Percentiles rank a stretch among this genome's conserved stretches.
These are phyloP conservation scores for Massarina eburnea DNA, from an alignment of 2,329 filamentous ascomycete species.

Conservation along the genomic window DNA sequence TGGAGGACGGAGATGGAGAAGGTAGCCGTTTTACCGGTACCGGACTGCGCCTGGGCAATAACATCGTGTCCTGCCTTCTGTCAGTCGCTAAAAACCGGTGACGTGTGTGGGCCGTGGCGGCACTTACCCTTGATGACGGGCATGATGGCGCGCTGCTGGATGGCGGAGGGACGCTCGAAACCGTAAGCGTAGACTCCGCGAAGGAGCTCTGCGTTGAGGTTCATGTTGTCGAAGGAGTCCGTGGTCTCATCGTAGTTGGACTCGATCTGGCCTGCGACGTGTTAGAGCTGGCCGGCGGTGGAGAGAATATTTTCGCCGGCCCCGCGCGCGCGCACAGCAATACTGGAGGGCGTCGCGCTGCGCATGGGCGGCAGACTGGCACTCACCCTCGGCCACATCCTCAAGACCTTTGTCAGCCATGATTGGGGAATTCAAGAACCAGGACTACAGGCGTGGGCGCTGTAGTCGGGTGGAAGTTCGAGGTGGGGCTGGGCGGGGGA, in stretches of 20 bases:
- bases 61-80: slow-evolving; percentile 76
- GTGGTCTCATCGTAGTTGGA: slow-evolving; percentile 99
- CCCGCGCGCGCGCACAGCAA: slow-evolving; percentile 11
- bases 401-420: slow-evolving; percentile 99
- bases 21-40: slow-evolving; percentile 99
- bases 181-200: slow-evolving; percentile 99
- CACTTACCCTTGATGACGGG: slow-evolving; percentile 96
- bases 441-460: slow-evolving; percentile 68
- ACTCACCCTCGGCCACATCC: slow-evolving; percentile 88
- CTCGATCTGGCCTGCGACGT: slow-evolving; percentile 86
- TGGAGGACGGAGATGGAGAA: slow-evolving; percentile 99
- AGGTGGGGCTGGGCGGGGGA: slow-evolving; percentile 45
- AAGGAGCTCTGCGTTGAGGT: slow-evolving; percentile 94
- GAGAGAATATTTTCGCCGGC: slow-evolving; percentile 7
- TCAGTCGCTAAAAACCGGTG: no score
- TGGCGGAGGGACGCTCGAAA: slow-evolving; percentile 99
- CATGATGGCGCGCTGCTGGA: slow-evolving; percentile 99
- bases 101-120: not conserved
- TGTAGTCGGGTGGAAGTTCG: slow-evolving; percentile 39
- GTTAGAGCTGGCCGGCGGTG: slow-evolving; percentile 16
- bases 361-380: not conserved
- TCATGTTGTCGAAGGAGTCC: slow-evolving; percentile 99
- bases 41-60: slow-evolving; percentile 98
- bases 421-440: slow-evolving; percentile 68
- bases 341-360: slow-evolving; percentile 6